These are phyloP conservation scores for Xylaria sp. DNA, from an alignment of 2,329 filamentous ascomycete genomes.

Conservation along the genomic window DNA sequence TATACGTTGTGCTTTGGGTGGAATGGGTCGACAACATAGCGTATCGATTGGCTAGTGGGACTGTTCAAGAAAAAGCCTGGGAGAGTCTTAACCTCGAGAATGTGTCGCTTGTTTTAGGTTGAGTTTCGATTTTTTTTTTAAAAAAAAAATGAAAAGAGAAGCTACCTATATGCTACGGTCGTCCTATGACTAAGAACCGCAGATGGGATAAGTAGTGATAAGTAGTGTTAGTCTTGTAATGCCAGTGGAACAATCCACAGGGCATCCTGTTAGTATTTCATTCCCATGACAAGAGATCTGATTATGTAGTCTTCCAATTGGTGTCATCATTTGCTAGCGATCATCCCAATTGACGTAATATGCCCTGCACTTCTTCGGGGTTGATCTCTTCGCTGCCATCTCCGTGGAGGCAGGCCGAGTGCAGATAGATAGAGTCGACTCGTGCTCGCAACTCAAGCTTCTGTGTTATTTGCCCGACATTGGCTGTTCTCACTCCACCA, in stretches of 20 bases:
- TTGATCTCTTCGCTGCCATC: constrained; percentile 42
- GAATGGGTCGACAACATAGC: too few species aligned
- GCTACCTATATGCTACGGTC: too few species aligned
- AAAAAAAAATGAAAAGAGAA: too few species aligned
- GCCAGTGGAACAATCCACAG: neutral
- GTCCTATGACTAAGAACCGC: neutral
- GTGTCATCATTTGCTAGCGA: neutral
- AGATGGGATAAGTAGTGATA: neutral
- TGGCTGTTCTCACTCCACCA: constrained; percentile 60
- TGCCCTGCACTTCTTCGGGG: constrained; percentile 44
- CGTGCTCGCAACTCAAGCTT: constrained; percentile 44
- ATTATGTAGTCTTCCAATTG: neutral
- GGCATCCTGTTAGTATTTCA: neutral
- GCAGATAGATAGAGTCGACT: constrained; percentile 53
- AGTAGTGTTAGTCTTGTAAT: neutral
- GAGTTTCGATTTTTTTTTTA: too few species aligned
- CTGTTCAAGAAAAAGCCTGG: too few species aligned
- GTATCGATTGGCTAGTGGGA: too few species aligned
- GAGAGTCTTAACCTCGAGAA: too few species aligned
- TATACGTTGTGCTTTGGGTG: too few species aligned
- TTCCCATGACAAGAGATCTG: neutral
- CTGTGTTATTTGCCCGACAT: constrained; percentile 48
- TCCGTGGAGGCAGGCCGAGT: constrained; percentile 57
- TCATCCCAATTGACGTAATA: constrained; percentile 38
- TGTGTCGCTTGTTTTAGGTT: too few species aligned